These are phyloP conservation scores for Vitis cinerea DNA, from an alignment of 164 flowering plant species.

Conservation along the genomic window DNA sequence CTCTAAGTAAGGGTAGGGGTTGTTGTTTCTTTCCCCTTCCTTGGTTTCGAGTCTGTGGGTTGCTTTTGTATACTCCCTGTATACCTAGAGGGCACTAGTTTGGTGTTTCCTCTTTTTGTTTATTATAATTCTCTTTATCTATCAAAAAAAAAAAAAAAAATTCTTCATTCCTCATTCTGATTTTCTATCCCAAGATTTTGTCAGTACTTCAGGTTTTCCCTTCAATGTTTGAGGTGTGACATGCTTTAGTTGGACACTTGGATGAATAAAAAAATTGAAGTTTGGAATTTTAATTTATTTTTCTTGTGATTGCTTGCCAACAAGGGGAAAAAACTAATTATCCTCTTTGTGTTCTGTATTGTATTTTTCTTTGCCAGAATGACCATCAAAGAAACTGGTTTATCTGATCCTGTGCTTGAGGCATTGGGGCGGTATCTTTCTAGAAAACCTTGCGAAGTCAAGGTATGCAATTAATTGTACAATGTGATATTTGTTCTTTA, in stretches of 20 bases:
- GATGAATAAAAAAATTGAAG: too few relatives aligned
- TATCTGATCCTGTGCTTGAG: conserved; percentile 71
- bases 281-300: background rate
- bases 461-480: conserved; percentile 46
- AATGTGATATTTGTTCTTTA: background rate
- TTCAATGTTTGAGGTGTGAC: too few relatives aligned
- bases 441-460: conserved; percentile 69
- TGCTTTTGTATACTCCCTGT: too few relatives aligned
- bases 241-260: too few relatives aligned
- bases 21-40: too few relatives aligned
- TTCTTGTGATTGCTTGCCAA: background rate
- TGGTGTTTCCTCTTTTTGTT: too few relatives aligned
- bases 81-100: too few relatives aligned
- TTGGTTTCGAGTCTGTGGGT: too few relatives aligned
- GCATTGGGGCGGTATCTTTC: conserved; percentile 64
- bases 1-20: too few relatives aligned
- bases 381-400: conserved; percentile 71
- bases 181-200: background rate
- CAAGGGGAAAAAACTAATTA: background rate
- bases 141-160: too few relatives aligned
- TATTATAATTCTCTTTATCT: too few relatives aligned
- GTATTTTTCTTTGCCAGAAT: conserved; percentile 34
- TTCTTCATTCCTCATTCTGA: conserved; percentile 1
- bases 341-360: background rate
- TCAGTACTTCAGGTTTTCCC: background rate